phyloP scores from a whole-genome alignment of 2,329 filamentous ascomycete species.

The Xylariaceae sp. region DNA sequence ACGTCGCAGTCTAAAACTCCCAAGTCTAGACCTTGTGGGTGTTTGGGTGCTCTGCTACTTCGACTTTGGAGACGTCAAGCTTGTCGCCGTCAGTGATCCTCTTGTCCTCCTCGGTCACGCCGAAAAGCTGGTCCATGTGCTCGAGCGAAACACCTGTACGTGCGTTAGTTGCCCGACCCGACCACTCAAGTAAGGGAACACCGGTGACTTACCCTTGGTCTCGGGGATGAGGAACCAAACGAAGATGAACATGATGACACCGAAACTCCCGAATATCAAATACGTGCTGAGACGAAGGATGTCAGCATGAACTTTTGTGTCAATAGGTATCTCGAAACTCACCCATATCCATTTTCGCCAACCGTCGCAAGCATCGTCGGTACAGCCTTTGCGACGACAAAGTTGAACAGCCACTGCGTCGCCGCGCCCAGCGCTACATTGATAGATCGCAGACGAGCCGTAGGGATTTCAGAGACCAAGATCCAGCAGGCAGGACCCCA shows the following conservation, averaged over 20 bases:
- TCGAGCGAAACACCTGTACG: slow-evolving; percentile 53
- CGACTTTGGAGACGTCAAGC: slow-evolving; percentile 13
- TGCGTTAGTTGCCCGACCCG: slow-evolving; percentile 32
- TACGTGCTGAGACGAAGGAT: slow-evolving; percentile 38
- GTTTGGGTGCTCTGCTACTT: slow-evolving; percentile 9
- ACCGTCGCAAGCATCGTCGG: slow-evolving; percentile 57
- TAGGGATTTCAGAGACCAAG: slow-evolving; percentile 62
- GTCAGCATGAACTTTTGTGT: slow-evolving; percentile 6
- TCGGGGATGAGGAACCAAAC: slow-evolving; percentile 53
- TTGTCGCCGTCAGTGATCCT: slow-evolving; percentile 11
- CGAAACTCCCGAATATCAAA: slow-evolving; percentile 60
- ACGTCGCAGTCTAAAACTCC: too few relatives aligned
- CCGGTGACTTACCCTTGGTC: slow-evolving; percentile 29
- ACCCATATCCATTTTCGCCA: slow-evolving; percentile 34
- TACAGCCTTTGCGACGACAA: slow-evolving; percentile 59
- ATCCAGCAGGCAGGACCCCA: slow-evolving; percentile 65
- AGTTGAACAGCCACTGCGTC: slow-evolving; percentile 63
- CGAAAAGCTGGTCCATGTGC: slow-evolving; percentile 57
- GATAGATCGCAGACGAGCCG: slow-evolving; percentile 42
- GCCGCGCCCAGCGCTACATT: slow-evolving; percentile 59
- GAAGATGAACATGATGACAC: slow-evolving; percentile 56
- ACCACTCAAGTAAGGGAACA: background rate
- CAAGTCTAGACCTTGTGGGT: too few relatives aligned
- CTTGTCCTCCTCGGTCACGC: slow-evolving; percentile 22
- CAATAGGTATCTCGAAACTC: slow-evolving; percentile 1